Evolutionary conservation across 2,329 filamentous ascomycete species (phyloP).

Genomic region (Fonsecaea multimorphosa): DNA sequence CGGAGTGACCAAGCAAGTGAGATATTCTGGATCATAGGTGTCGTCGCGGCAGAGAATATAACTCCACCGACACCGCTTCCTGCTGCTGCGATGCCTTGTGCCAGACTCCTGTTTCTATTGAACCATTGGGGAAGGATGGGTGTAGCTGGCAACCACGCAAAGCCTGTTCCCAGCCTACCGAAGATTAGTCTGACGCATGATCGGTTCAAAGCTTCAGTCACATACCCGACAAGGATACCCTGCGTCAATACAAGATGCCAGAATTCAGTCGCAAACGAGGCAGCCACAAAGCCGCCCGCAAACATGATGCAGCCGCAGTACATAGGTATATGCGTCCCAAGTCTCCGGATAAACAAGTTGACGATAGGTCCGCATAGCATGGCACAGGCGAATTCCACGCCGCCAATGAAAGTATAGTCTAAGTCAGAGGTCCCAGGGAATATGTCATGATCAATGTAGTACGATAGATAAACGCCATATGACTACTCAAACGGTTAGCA

Average conservation of each 20-base stretch:
- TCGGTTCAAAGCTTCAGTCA: not conserved
- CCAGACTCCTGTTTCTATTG: constrained; percentile 42
- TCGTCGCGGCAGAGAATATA: constrained; percentile 41
- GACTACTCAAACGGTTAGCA: constrained; percentile 30
- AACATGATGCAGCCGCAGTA: constrained; percentile 37
- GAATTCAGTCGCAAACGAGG: constrained; percentile 40
- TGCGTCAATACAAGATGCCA: constrained; percentile 42
- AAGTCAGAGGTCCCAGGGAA: constrained; percentile 40
- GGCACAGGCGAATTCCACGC: constrained; percentile 40
- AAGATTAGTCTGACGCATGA: not conserved
- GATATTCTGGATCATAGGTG: constrained; percentile 42
- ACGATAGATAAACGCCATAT: constrained; percentile 53
- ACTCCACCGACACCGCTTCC: constrained; percentile 43
- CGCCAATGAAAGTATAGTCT: constrained; percentile 45
- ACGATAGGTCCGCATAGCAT: constrained; percentile 42
- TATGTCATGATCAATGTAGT: constrained; percentile 47
- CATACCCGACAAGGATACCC: constrained; percentile 41
- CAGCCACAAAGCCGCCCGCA: constrained; percentile 39
- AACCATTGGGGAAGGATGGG: constrained; percentile 45
- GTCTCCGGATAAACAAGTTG: constrained; percentile 38
- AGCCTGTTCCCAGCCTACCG: constrained; percentile 38
- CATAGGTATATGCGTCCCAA: constrained; percentile 39
- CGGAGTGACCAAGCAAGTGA: constrained; percentile 42
- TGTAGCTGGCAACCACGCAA: constrained; percentile 40
- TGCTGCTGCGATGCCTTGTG: constrained; percentile 42